Percentiles rank a stretch among this genome's conserved stretches.
Evolutionary conservation across 371 early-diverging fungal genomes (phyloP).

Genomic region (Basidiobolus heterosporus): DNA sequence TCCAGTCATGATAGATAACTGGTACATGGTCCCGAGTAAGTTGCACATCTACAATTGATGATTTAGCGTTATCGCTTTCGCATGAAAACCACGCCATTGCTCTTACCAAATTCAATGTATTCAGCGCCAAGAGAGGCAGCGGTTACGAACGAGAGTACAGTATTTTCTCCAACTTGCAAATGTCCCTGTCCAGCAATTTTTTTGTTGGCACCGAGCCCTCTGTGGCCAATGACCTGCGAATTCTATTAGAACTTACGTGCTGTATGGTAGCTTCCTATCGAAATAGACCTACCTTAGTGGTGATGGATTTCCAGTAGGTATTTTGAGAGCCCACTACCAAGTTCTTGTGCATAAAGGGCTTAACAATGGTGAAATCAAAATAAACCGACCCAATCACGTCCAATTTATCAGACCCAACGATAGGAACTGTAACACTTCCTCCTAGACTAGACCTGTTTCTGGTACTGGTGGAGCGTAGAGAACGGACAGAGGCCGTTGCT

Average conservation of each 20-base stretch:
- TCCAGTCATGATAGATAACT: conserved; percentile 92
- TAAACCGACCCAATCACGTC: conserved; percentile 39
- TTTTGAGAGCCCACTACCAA: conserved; percentile 33
- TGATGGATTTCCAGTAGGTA: conserved; percentile 43
- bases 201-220: conserved; percentile 85
- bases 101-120: conserved; percentile 81
- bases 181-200: conserved; percentile 16
- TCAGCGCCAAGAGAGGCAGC: conserved; percentile 78
- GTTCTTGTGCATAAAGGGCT: conserved; percentile 43
- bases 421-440: conserved; percentile 30
- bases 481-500: conserved; percentile 31
- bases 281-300: conserved; percentile 25
- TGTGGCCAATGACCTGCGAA: conserved; percentile 72
- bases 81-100: background rate
- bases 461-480: conserved; percentile 13
- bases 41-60: conserved; percentile 60
- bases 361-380: conserved; percentile 44
- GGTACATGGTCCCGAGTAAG: conserved; percentile 80
- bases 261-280: background rate
- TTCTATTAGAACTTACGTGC: background rate
- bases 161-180: conserved; percentile 87
- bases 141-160: conserved; percentile 73
- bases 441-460: conserved; percentile 1
- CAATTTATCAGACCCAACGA: conserved; percentile 29
- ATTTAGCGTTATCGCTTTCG: background rate